phyloP scores from a whole-genome alignment of 306 rosid species.

The Vicia villosa region DNA sequence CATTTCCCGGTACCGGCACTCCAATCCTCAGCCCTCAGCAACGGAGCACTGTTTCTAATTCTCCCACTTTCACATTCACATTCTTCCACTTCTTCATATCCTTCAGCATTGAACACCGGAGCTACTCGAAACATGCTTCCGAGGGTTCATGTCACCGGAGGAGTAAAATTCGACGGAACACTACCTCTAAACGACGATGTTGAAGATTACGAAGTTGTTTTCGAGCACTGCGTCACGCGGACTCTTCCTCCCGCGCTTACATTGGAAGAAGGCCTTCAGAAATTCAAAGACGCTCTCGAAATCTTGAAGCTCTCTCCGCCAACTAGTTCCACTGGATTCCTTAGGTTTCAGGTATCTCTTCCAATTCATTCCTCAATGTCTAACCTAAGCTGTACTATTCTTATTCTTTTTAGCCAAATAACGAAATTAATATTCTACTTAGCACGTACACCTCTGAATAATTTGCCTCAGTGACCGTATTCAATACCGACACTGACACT shows the following conservation, averaged over 20 bases:
- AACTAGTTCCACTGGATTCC: constrained; percentile 52
- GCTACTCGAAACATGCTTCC: not conserved
- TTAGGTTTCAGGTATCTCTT: constrained; percentile 71
- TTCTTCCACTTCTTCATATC: constrained; percentile 3
- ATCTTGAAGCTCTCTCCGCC: constrained; percentile 62
- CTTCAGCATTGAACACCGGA: not conserved
- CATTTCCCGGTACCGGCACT: not conserved
- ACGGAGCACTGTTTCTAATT: not conserved
- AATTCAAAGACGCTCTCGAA: constrained; percentile 61
- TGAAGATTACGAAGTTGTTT: constrained; percentile 51
- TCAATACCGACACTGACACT: too few relatives aligned
- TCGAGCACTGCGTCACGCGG: constrained; percentile 71
- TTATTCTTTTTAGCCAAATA: not conserved
- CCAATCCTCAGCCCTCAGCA: not conserved
- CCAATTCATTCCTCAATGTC: constrained; percentile 3
- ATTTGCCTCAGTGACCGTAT: too few relatives aligned
- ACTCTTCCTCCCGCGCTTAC: constrained; percentile 77
- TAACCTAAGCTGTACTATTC: not conserved
- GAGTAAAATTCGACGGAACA: constrained; percentile 45
- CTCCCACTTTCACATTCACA: constrained; percentile 2
- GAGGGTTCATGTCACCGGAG: constrained; percentile 29
- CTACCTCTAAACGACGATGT: constrained; percentile 31
- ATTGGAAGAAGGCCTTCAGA: constrained; percentile 67
- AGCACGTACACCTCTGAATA: too few relatives aligned
- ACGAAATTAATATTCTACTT: too few relatives aligned